Conservation (phyloP, 164 flowering plant genomes). For the Taxillus chinensis region DNA sequence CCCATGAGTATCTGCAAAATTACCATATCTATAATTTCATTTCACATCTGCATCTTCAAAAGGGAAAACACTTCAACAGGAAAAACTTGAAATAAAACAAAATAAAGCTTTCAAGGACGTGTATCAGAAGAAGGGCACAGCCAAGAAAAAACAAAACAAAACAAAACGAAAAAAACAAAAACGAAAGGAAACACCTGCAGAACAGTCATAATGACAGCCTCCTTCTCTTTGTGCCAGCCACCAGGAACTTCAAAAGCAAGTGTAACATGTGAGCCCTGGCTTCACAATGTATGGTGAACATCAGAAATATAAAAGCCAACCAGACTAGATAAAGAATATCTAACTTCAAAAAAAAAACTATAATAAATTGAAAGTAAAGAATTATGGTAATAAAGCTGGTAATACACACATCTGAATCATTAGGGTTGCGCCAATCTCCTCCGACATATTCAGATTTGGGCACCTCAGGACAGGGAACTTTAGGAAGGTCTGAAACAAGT, state of each 20-base stretch:
- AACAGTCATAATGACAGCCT: background rate
- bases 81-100: no score
- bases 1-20: conserved; percentile 75
- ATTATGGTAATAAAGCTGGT: background rate
- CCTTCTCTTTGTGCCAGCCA: background rate
- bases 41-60: background rate
- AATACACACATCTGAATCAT: background rate
- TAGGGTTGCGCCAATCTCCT: background rate
- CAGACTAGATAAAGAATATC: no score
- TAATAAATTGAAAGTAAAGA: background rate
- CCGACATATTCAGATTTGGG: conserved; percentile 1
- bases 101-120: no score
- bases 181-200: background rate
- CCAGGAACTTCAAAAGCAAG: conserved; percentile 2
- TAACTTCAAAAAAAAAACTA: no score
- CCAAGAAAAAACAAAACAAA: no score
- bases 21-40: conserved; percentile 2
- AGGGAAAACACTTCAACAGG: background rate
- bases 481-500: background rate
- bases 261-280: background rate
- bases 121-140: no score
- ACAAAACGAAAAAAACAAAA: no score
- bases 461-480: background rate
- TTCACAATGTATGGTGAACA: no score
- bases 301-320: no score